Conservation (phyloP, 345 rosid genomes). For the Ceriops decandra region DNA sequence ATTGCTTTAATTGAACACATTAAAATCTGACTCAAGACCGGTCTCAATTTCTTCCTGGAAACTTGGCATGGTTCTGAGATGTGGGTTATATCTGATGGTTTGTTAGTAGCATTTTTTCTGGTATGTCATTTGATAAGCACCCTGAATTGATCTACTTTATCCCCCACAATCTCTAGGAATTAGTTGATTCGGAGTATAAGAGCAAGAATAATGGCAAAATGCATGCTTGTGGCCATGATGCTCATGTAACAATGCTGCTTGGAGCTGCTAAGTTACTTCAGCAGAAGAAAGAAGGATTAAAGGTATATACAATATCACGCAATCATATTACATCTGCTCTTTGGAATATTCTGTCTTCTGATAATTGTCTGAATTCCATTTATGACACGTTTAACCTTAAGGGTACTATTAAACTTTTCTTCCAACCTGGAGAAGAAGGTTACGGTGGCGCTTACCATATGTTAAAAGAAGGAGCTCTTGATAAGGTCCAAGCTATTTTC, state of each 20-base stretch:
- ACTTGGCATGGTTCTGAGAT: too few species aligned
- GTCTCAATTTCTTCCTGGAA: too few species aligned
- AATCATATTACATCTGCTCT: neutral
- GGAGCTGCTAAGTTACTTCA: constrained; percentile 53
- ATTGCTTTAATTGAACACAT: too few species aligned
- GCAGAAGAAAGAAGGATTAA: constrained; percentile 22
- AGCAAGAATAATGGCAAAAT: constrained; percentile 47
- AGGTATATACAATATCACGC: constrained; percentile 26
- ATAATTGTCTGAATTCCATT: neutral
- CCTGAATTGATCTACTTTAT: neutral
- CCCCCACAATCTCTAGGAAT: constrained; percentile 23
- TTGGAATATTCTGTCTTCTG: neutral
- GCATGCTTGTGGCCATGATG: constrained; percentile 68
- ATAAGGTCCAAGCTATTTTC: constrained; percentile 40
- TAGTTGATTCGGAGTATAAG: constrained; percentile 44
- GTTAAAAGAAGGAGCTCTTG: constrained; percentile 50
- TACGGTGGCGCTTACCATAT: constrained; percentile 51
- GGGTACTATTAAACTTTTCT: constrained; percentile 56
- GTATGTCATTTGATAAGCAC: too few species aligned
- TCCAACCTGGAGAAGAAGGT: constrained; percentile 66
- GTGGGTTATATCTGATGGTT: too few species aligned
- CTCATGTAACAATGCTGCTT: constrained; percentile 47
- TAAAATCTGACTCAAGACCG: too few species aligned
- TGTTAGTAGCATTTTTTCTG: too few species aligned
- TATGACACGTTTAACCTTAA: constrained; percentile 3